These are phyloP conservation scores for Serendipita vermifera DNA, from an alignment of 768 basidiomycete genomes.

Conservation along the genomic window DNA sequence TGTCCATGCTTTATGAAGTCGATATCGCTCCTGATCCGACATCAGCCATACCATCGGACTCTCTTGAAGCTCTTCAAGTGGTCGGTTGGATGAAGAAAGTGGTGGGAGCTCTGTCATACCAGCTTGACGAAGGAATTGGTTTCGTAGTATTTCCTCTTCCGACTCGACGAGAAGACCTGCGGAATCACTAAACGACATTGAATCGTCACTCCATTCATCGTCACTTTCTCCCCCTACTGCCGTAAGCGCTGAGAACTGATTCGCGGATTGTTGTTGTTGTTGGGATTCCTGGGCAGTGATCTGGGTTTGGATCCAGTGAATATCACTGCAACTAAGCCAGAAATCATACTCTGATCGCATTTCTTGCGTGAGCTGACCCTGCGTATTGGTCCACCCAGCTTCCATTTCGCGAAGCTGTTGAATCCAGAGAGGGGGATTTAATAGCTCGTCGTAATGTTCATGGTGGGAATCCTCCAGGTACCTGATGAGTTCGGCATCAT, in stretches of 20 bases:
- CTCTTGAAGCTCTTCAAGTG: constrained; percentile 26
- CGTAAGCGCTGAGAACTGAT: no score
- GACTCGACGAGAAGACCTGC: no score
- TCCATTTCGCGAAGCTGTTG: background rate
- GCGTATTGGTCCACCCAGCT: background rate
- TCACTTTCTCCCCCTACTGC: no score
- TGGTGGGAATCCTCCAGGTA: constrained; percentile 36
- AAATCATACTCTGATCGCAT: constrained; percentile 29
- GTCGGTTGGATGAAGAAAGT: constrained; percentile 27
- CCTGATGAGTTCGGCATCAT: constrained; percentile 28
- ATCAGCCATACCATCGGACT: constrained; percentile 39
- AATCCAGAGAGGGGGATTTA: constrained; percentile 36
- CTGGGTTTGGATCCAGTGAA: constrained; percentile 28
- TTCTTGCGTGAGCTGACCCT: background rate
- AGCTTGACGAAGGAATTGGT: no score
- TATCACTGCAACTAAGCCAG: constrained; percentile 34
- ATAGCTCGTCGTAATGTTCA: constrained; percentile 35
- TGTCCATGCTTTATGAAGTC: constrained; percentile 36
- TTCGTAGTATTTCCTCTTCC: no score
- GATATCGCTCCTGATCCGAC: constrained; percentile 36
- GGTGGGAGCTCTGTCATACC: constrained; percentile 27
- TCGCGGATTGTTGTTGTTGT: no score
- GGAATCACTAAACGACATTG: no score
- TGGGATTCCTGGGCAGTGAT: background rate
- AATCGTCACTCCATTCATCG: background rate